phyloP scores from a whole-genome alignment of 2,329 filamentous ascomycete species.

The Sporothrix globosa region DNA sequence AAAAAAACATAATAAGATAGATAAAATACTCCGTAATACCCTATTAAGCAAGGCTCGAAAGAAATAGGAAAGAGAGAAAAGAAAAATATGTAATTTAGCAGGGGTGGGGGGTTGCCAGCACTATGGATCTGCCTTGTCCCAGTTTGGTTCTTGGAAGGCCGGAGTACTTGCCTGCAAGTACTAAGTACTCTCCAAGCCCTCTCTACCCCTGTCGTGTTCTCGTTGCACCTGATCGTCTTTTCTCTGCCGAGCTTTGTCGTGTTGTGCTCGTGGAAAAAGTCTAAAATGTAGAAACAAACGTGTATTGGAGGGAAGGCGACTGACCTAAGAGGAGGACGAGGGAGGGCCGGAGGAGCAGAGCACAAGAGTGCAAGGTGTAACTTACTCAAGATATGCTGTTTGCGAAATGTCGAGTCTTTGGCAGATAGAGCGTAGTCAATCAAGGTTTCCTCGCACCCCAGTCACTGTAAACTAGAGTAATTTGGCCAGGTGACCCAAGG shows the following conservation, averaged over 20 bases:
- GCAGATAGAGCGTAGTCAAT: background rate
- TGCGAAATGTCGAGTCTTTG: too few relatives aligned
- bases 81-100: conserved; percentile 22
- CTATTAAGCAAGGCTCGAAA: conserved; percentile 15
- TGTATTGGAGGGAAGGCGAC: background rate
- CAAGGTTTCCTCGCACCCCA: background rate
- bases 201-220: conserved; percentile 13
- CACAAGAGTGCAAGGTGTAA: background rate
- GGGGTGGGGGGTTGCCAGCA: conserved; percentile 26
- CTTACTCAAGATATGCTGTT: too few relatives aligned
- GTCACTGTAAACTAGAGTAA: background rate
- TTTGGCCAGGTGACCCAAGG: background rate
- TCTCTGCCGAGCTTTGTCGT: conserved; percentile 15
- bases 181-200: conserved; percentile 12
- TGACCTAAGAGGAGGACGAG: background rate
- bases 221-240: conserved; percentile 15
- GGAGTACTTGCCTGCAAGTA: conserved; percentile 12
- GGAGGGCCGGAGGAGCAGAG: background rate
- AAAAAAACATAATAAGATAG: conserved; percentile 6
- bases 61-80: conserved; percentile 24
- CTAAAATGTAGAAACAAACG: background rate
- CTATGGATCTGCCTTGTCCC: conserved; percentile 31
- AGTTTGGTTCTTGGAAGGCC: conserved; percentile 23
- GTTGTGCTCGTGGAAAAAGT: conserved; percentile 21
- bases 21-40: conserved; percentile 24